Evolutionary conservation across 139 green algal genomes (phyloP).

Genomic region (Auxenochlorella protothecoides): DNA sequence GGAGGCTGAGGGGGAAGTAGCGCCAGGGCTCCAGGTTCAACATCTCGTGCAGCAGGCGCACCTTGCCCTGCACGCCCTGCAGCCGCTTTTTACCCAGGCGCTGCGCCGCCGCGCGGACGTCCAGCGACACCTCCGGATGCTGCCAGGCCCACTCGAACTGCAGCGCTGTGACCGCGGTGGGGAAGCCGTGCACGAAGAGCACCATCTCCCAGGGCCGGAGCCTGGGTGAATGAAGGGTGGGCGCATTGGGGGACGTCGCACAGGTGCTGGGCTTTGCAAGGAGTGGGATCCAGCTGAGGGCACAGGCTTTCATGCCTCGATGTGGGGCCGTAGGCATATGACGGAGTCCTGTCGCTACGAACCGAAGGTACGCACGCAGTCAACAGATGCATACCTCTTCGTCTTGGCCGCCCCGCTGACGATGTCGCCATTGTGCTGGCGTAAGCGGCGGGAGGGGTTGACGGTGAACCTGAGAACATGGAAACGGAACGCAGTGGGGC

Average conservation of each 20-base stretch:
- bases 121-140: slow-evolving; percentile 59
- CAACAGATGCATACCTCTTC: slow-evolving; percentile 26
- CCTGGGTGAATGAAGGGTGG: slow-evolving; percentile 17
- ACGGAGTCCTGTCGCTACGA: too few species aligned
- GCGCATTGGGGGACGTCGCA: neutral
- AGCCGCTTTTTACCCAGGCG: slow-evolving; percentile 27
- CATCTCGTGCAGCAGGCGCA: slow-evolving; percentile 67
- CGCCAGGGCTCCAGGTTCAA: slow-evolving; percentile 59
- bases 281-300: neutral
- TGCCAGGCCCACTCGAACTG: slow-evolving; percentile 98
- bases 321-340: too few species aligned
- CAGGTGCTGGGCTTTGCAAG: neutral
- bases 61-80: slow-evolving; percentile 58
- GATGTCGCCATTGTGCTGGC: slow-evolving; percentile 91
- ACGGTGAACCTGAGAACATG: slow-evolving; percentile 66
- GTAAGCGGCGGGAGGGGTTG: slow-evolving; percentile 70
- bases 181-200: slow-evolving; percentile 82
- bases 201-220: slow-evolving; percentile 86
- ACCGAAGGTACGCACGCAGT: neutral
- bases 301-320: neutral
- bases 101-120: slow-evolving; percentile 26
- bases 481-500: neutral
- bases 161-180: slow-evolving; percentile 66
- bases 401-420: slow-evolving; percentile 58
- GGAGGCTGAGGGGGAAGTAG: slow-evolving; percentile 71